Percentiles rank a stretch among this genome's conserved stretches.
These are phyloP conservation scores for Hyphodiscus hymeniophilus DNA, from an alignment of 495 filamentous ascomycete species.

Conservation along the genomic window DNA sequence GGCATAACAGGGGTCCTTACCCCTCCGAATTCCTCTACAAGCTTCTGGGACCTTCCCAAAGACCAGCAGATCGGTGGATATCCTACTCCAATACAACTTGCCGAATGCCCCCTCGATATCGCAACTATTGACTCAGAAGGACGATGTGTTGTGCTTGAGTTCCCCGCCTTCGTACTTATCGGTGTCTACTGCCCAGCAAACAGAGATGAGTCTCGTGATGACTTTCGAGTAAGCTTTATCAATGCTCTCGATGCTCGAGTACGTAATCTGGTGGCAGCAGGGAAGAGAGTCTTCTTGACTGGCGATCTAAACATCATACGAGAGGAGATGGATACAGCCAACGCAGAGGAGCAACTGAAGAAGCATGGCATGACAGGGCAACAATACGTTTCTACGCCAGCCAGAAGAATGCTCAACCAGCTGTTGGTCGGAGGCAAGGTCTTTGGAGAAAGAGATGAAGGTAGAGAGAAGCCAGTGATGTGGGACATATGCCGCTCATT, in stretches of 20 bases:
- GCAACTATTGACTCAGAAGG: slow-evolving; percentile 79
- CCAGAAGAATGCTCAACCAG: slow-evolving; percentile 81
- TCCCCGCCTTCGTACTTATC: slow-evolving; percentile 88
- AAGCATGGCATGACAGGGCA: slow-evolving; percentile 59
- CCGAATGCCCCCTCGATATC: slow-evolving; percentile 53
- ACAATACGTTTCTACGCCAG: slow-evolving; percentile 63
- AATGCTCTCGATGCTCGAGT: slow-evolving; percentile 72
- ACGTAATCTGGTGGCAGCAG: slow-evolving; percentile 71
- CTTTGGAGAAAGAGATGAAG: slow-evolving; percentile 58
- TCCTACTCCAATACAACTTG: slow-evolving; percentile 59
- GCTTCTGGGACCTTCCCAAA: slow-evolving; percentile 66
- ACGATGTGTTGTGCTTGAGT: slow-evolving; percentile 86
- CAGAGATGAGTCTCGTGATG: slow-evolving; percentile 73
- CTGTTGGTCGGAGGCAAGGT: slow-evolving; percentile 66
- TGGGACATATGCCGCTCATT: slow-evolving; percentile 83
- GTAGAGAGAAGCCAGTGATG: slow-evolving; percentile 65
- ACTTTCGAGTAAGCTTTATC: slow-evolving; percentile 75
- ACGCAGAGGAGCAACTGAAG: slow-evolving; percentile 56
- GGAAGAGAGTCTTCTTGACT: slow-evolving; percentile 74
- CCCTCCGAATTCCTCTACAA: slow-evolving; percentile 64
- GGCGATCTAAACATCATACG: slow-evolving; percentile 89
- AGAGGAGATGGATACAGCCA: slow-evolving; percentile 64
- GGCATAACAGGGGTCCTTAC: slow-evolving; percentile 78
- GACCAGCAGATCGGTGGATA: slow-evolving; percentile 92
- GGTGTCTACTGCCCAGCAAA: slow-evolving; percentile 87